A percentile compares a stretch with the other conserved stretches of the same genome.
These are phyloP conservation scores for Stereum hirsutum DNA, from an alignment of 1,284 basidiomycete genomes.

Conservation along the genomic window DNA sequence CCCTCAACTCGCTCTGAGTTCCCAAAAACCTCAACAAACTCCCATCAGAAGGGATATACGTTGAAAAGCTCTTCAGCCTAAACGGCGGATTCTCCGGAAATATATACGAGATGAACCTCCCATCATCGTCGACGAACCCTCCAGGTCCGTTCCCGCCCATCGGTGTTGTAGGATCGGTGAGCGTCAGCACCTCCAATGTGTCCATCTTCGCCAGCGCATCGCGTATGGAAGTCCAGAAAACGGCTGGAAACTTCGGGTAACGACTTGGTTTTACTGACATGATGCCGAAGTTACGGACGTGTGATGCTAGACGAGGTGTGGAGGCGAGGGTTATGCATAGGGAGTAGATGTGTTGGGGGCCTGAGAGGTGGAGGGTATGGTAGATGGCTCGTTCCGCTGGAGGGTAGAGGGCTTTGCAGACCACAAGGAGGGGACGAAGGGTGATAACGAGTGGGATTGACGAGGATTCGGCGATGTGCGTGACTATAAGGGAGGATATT, in stretches of 20 bases:
- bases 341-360: conserved; percentile 12
- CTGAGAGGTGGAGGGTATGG: conserved; percentile 15
- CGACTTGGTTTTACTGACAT: conserved; percentile 14
- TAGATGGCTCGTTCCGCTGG: conserved; percentile 21
- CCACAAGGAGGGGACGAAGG: too few relatives aligned
- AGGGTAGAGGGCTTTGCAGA: conserved; percentile 16
- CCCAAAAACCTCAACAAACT: conserved; percentile 20
- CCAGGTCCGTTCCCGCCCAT: too few relatives aligned
- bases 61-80: conserved; percentile 17
- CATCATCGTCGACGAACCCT: conserved; percentile 9
- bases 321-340: conserved; percentile 15
- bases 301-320: conserved; percentile 15
- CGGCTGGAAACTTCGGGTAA: conserved; percentile 9
- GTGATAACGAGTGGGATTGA: background rate
- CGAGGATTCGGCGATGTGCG: background rate
- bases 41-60: conserved; percentile 20
- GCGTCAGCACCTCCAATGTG: conserved; percentile 17
- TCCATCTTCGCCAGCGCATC: conserved; percentile 15
- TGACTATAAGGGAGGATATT: background rate
- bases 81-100: conserved; percentile 16
- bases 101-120: conserved; percentile 14
- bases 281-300: conserved; percentile 20
- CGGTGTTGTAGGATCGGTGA: conserved; percentile 20
- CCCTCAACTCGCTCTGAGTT: conserved; percentile 16
- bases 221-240: conserved; percentile 20